Evolutionary conservation across 225 moss, liverwort and hornwort genomes (phyloP).

Genomic region (Bryoerythrophyllum caledonicum): DNA sequence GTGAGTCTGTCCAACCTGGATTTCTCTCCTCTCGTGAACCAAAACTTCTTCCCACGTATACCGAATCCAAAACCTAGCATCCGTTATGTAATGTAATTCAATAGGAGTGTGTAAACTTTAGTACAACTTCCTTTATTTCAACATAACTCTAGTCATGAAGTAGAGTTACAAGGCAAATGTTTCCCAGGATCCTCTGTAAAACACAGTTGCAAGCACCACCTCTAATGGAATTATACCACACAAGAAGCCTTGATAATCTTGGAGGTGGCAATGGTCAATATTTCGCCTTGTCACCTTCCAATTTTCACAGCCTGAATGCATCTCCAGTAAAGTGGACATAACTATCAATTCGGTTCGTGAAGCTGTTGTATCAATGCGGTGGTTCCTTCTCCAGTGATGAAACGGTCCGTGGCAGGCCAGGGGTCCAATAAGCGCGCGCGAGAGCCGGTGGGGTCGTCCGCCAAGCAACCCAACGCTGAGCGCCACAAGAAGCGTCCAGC

Average conservation of each 20-base stretch:
- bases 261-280: background rate
- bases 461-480: slow-evolving; percentile 30
- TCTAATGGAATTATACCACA: too few relatives aligned
- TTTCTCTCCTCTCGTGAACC: background rate
- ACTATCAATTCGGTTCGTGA: background rate
- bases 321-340: background rate
- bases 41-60: background rate
- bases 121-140: too few relatives aligned
- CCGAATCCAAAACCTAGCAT: background rate
- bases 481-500: slow-evolving; percentile 47
- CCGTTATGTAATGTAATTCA: too few relatives aligned
- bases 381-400: slow-evolving; percentile 18
- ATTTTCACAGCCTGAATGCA: background rate
- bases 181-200: too few relatives aligned
- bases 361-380: background rate
- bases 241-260: too few relatives aligned
- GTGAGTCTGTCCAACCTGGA: slow-evolving; percentile 31
- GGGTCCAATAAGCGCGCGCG: slow-evolving; percentile 44
- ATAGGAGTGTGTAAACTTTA: too few relatives aligned
- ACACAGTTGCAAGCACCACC: too few relatives aligned
- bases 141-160: too few relatives aligned
- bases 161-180: too few relatives aligned
- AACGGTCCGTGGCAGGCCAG: slow-evolving; percentile 31
- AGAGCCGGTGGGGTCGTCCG: slow-evolving; percentile 21
- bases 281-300: background rate